phyloP scores from a whole-genome alignment of 1,284 basidiomycete species.

The Moniliophthora roreri region DNA sequence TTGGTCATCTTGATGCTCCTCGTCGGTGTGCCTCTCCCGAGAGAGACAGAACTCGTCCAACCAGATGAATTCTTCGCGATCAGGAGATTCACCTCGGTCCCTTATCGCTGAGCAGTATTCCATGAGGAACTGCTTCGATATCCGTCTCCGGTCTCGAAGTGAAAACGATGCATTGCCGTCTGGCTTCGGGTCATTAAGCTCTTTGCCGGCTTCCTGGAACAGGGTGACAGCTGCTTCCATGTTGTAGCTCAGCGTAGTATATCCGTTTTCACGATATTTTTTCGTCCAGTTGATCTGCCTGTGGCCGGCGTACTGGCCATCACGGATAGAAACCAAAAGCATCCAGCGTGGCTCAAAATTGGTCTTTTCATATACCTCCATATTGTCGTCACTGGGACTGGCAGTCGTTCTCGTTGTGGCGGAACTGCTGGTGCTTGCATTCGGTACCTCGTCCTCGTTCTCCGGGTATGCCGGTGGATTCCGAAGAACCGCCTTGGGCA shows the following conservation, averaged over 20 bases:
- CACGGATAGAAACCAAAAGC: background rate
- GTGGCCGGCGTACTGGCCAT: background rate
- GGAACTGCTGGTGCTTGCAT: too few relatives aligned
- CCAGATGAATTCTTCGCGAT: slow-evolving; percentile 18
- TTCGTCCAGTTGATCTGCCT: background rate
- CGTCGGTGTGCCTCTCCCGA: slow-evolving; percentile 5
- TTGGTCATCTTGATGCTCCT: slow-evolving; percentile 9
- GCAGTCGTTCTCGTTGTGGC: too few relatives aligned
- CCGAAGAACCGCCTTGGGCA: background rate
- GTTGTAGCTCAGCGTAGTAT: slow-evolving; percentile 3
- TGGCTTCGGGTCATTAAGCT: too few relatives aligned
- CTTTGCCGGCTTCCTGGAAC: background rate
- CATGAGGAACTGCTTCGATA: background rate
- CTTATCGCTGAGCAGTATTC: background rate
- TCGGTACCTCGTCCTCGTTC: too few relatives aligned
- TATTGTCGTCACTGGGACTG: too few relatives aligned
- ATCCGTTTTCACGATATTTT: background rate
- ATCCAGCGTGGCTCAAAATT: background rate
- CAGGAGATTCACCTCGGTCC: background rate
- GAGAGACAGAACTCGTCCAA: slow-evolving; percentile 26
- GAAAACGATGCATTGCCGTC: background rate
- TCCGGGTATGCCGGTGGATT: too few relatives aligned
- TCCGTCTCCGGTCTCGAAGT: background rate
- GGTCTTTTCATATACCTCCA: background rate
- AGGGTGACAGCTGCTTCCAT: background rate